Base-by-base conservation (phyloP, 2,329 filamentous ascomycete genomes). In the Trichoderma breve region DNA sequence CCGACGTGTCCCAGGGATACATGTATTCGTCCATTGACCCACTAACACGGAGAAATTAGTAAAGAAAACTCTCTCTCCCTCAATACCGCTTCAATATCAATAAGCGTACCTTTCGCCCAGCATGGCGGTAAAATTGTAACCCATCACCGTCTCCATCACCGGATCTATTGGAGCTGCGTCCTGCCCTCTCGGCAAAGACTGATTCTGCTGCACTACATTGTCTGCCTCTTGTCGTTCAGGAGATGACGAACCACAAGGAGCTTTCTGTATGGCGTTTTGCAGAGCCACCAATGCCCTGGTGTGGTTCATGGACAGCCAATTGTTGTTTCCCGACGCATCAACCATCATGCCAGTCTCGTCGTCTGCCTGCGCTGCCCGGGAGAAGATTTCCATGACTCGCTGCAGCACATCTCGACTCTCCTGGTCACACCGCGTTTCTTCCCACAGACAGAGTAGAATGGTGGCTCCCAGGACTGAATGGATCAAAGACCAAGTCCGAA, bases 401-500 rank as follows among this genome's bases (percentile, higher is more conserved):
- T 67, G 70, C 36, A 66, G n/a, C 51, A 71, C 61, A 3, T 64
- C 62, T n/a, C 70, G 70, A 3, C 62, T 71, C 34, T 71, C 70
- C 1, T 64, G 47, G n/a, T 71, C 70, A 32, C 15, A 7, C 47
- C 70, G 62, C 21, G 70, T 71, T 24, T 66, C 70, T 15, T 71
- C 70, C 70, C 70, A 71, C 21, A 67, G 15, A n/a, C 60, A 71
- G 32, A 71, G 70, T 11, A 71, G 51, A 26, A 71, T 71, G 1
- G 70, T 71, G 51, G 70, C 61, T 15, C 70, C 47, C 11, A 71
- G 21, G 14, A 66, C 70, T 3, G 61, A 28, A 24, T 71, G 70
- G 8, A 67, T 71, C 24, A 71, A n/a, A 18, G 70, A 67, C 70
- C 70, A 71, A 18, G 70, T 71, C 4, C 70, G 70, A 8, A 71